phyloP scores from a whole-genome alignment of 2,329 filamentous ascomycete genomes.

The Ascochyta pisi region DNA sequence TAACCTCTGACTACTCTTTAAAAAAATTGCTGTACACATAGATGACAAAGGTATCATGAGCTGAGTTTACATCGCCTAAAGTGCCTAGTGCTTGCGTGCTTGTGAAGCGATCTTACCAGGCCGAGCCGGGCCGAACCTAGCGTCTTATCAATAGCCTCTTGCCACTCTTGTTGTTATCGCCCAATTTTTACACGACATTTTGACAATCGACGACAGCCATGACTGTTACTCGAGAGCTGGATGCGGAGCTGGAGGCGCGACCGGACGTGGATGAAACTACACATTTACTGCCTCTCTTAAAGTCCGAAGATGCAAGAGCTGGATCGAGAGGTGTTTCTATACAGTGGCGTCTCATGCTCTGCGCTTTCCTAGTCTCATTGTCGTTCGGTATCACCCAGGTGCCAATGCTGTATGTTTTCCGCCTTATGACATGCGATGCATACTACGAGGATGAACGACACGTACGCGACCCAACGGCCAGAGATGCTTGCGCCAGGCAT shows the following conservation, averaged over 20 bases:
- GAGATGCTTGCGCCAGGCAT: slow-evolving; percentile 65
- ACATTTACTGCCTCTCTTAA: slow-evolving; percentile 23
- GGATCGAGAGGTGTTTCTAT: slow-evolving; percentile 22
- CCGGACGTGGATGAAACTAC: slow-evolving; percentile 21
- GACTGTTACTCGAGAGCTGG: not conserved
- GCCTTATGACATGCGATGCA: slow-evolving; percentile 73
- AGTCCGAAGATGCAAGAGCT: slow-evolving; percentile 19
- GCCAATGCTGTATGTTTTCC: slow-evolving; percentile 69
- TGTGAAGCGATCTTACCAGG: too few species aligned
- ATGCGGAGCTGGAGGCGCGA: not conserved
- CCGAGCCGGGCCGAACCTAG: too few species aligned
- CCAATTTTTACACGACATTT: too few species aligned
- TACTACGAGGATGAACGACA: slow-evolving; percentile 66
- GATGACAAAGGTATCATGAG: too few species aligned
- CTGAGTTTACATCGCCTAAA: too few species aligned
- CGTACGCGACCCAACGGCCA: slow-evolving; percentile 51
- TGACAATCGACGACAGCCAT: not conserved
- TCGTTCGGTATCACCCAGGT: slow-evolving; percentile 60
- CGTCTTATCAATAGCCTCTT: too few species aligned
- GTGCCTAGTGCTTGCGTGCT: too few species aligned
- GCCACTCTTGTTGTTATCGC: too few species aligned
- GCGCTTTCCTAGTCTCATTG: slow-evolving; percentile 65
- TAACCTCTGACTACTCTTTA: too few species aligned
- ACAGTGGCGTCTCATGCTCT: slow-evolving; percentile 59
- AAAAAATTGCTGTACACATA: too few species aligned